Evolutionary conservation across 345 rosid genomes (phyloP).

Genomic region (Kandelia obovata): DNA sequence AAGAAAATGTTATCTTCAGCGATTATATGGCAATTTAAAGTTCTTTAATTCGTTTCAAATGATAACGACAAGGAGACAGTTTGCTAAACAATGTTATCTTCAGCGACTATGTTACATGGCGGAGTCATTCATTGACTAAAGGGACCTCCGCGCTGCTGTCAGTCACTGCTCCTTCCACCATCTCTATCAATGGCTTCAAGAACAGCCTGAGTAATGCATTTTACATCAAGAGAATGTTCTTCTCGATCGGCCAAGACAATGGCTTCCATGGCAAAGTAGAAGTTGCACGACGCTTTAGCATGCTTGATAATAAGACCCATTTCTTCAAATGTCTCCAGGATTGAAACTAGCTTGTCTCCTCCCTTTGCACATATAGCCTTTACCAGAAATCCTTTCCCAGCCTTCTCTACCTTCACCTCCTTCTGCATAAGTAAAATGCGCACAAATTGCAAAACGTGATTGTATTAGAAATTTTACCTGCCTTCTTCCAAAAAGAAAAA

Average conservation of each 20-base stretch:
- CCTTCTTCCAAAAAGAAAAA: too few relatives aligned
- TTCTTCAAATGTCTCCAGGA: constrained; percentile 67
- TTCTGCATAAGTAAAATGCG: constrained; percentile 3
- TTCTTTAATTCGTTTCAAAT: too few relatives aligned
- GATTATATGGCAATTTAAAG: too few relatives aligned
- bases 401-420: constrained; percentile 67
- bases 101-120: neutral
- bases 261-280: constrained; percentile 63
- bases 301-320: constrained; percentile 55
- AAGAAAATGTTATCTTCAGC: too few relatives aligned
- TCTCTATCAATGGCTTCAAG: constrained; percentile 41
- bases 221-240: constrained; percentile 27
- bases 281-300: constrained; percentile 52
- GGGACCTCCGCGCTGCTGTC: neutral
- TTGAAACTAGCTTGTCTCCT: constrained; percentile 44
- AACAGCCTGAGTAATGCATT: constrained; percentile 40
- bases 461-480: too few relatives aligned
- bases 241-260: constrained; percentile 47
- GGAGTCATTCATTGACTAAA: neutral
- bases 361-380: constrained; percentile 44
- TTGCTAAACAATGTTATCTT: neutral
- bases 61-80: neutral
- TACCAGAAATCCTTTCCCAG: constrained; percentile 42
- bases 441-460: too few relatives aligned
- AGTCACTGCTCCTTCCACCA: neutral